Base-by-base conservation (phyloP, 306 rosid species). In the Quercus robur region DNA sequence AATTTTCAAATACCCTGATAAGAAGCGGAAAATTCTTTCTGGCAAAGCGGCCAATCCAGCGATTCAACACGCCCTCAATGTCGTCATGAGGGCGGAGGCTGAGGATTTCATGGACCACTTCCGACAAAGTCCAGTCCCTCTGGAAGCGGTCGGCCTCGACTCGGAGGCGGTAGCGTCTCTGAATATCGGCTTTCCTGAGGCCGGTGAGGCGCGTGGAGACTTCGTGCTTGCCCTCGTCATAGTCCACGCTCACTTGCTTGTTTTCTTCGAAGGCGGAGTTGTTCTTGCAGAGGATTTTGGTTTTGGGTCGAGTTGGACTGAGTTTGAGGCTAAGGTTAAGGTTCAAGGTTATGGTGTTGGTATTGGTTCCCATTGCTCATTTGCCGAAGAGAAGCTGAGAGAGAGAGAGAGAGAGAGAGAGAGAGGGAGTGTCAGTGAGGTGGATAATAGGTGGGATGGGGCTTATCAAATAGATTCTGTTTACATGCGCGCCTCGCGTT, bases 1-100 rank as follows among this genome's bases (percentile, higher is more conserved):
- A 49, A 0, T 10, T 10, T 10, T 49, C 15, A 0, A 49, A 49
- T 76, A 94, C 99, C 85, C 77, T 88, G 5, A 94, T 91, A n/a
- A 94, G 97, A 75, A 74, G 54, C 12, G 95, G 97, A 78, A 89
- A 94, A 82, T 94, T 94, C 87, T 90, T 94, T 79, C 97, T 84
- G 19, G 95, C 92, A 76, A 91, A 94, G 69, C 97, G 95, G 3
- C 99, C 99, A 8, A 90, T 78, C 97, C 97, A 94, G 55, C 86
- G 88, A 71, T 94, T 94, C 73, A 94, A 89, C 23, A 93, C 30
- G 38, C 94, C 94, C 14, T 94, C 91, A 70, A 94, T 12, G 79
- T 91, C 97, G 25, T 88, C 90, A 12, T 67, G 71, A 54, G 81
- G 87, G 52, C 82, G 56, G 69, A 88, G 90, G 52, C 79, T 75